A percentile compares a stretch with the other conserved stretches of the same genome.
Conservation (phyloP, 2,329 filamentous ascomycete species). For the Tolypocladium tropicale region DNA sequence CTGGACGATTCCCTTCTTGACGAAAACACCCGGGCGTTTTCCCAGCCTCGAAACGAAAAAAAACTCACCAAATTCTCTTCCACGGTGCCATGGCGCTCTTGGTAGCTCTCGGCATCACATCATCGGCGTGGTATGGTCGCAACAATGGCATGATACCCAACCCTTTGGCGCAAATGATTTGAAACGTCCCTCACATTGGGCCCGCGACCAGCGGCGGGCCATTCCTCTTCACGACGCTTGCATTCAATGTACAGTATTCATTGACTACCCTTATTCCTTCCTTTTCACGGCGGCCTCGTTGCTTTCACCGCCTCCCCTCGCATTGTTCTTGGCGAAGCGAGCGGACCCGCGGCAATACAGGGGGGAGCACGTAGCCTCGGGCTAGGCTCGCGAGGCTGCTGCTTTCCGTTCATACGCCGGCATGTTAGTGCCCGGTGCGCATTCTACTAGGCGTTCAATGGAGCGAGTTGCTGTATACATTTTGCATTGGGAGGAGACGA, state of each 20-base stretch:
- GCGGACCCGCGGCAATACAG: background rate
- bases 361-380: background rate
- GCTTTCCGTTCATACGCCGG: background rate
- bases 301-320: background rate
- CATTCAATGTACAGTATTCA: background rate
- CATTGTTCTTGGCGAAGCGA: background rate
- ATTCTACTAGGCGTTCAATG: background rate
- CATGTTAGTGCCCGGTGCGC: background rate
- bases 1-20: background rate
- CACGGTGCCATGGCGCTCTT: background rate
- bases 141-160: background rate
- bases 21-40: background rate
- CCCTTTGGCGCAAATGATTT: background rate
- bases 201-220: background rate
- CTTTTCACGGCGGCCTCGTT: background rate
- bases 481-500: background rate
- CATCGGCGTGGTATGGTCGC: background rate
- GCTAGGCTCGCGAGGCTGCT: background rate
- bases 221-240: background rate
- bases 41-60: background rate
- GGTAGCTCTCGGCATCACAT: background rate
- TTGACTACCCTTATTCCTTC: no score
- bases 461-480: background rate
- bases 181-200: background rate
- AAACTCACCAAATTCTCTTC: background rate